Evolutionary conservation across 495 filamentous ascomycete species (phyloP), one percentile per base, ranked within the genome.

Genomic region (Neurospora intermedia): DNA sequence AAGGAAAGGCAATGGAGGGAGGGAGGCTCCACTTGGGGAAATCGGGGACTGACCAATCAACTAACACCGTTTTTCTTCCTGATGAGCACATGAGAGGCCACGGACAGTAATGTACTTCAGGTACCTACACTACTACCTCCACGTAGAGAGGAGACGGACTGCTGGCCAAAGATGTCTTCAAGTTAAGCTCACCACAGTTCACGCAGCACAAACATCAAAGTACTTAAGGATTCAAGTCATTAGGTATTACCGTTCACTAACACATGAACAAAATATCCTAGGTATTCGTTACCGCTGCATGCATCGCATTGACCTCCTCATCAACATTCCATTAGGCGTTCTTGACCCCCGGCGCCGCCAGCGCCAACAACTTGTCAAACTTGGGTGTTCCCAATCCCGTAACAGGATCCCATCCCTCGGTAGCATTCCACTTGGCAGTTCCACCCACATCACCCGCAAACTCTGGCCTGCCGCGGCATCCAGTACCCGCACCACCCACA

Each of bases 341-440:
- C 38, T 71, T 43, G 6, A 75, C 73, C 10, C 78, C 80, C 20
- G 80, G 80, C 31, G 78, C 75, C 3, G 73, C 76, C 0, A 72
- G 15, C 38, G 71, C 69, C 31, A 81, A 71, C 73, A 81, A 23
- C 71, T 40, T 71, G 2, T 78, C 76, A 73, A 82, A 81, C 54
- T 74, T 72, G 16, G 84, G 84, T 4, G 83, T 83, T 10, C 84
- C 84, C 23, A 83, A 74, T 20, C 84, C 84, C 20, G 83, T 85
- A n/a, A 84, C 84, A 0, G 84, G 84, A 66, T 85, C 84, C 84
- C 84, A 85, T 1, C 84, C 84, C 15, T 75, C 77, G 20, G 78
- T 80, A 6, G 84, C 84, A 76, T 90, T 88, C 88, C 88, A 93
- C 41, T 87, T 83, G 0, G 89, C 89, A 70, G 86, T 84, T 15